Conservation (phyloP, 192 early-diverging fungal genomes). For the Neocallimastix lanati region DNA sequence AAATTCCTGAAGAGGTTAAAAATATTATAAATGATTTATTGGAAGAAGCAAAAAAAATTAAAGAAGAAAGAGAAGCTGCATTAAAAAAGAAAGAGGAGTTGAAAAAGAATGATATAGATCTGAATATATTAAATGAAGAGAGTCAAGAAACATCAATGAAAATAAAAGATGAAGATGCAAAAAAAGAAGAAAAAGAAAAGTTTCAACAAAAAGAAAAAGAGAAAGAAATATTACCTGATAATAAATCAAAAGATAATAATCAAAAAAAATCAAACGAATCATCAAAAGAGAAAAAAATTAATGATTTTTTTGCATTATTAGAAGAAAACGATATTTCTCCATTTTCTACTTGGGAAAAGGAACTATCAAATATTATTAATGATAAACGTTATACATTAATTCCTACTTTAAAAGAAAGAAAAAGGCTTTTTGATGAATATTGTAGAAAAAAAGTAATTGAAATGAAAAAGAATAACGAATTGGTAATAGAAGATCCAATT, state of each 20-base stretch:
- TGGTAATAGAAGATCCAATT: conserved; percentile 7
- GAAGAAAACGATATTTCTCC: conserved; percentile 52
- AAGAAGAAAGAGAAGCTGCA: not conserved
- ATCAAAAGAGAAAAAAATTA: conserved; percentile 10
- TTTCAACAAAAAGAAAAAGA: conserved; percentile 6
- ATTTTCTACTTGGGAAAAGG: conserved; percentile 56
- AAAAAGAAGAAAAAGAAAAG: conserved; percentile 5
- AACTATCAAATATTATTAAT: conserved; percentile 37
- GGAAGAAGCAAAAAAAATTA: conserved; percentile 14
- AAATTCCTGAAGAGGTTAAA: conserved; percentile 30
- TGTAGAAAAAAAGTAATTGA: conserved; percentile 42
- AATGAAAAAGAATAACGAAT: conserved; percentile 18
- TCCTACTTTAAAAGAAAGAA: conserved; percentile 28
- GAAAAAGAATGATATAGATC: conserved; percentile 7
- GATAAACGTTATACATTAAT: conserved; percentile 39
- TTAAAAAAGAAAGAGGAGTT: conserved; percentile 1
- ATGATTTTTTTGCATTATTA: conserved; percentile 26
- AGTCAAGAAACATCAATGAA: conserved; percentile 4
- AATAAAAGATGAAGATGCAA: conserved; percentile 27
- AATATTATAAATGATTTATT: conserved; percentile 31
- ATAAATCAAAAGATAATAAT: not conserved
- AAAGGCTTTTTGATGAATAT: conserved; percentile 50
- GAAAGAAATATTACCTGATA: conserved; percentile 4
- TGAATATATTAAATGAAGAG: conserved; percentile 13
- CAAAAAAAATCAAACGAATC: conserved; percentile 2